phyloP scores from a whole-genome alignment of 2,329 filamentous ascomycete genomes.

The Exophiala sideris region DNA sequence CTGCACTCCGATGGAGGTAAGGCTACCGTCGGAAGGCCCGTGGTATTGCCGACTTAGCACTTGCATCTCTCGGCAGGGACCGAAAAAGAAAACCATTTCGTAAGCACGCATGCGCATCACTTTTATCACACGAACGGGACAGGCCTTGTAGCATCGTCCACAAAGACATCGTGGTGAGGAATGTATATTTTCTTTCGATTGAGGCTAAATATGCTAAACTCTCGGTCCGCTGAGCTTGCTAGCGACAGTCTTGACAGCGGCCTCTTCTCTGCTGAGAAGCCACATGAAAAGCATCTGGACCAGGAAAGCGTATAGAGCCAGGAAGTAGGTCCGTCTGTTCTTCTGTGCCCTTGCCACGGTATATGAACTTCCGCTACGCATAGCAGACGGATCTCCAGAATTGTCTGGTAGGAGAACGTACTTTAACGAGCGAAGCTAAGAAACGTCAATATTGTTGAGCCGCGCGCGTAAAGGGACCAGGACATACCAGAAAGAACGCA shows the following conservation, averaged over 20 bases:
- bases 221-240: constrained; percentile 20
- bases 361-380: constrained; percentile 56
- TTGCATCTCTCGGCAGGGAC: no score
- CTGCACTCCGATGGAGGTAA: no score
- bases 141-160: neutral
- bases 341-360: constrained; percentile 79
- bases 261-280: constrained; percentile 60
- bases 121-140: no score
- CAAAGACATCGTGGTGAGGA: neutral
- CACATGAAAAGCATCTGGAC: constrained; percentile 97
- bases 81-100: no score
- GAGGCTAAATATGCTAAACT: constrained; percentile 4
- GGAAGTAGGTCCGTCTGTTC: constrained; percentile 83
- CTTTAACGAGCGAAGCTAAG: constrained; percentile 83
- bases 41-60: no score
- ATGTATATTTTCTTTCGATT: neutral
- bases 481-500: constrained; percentile 83
- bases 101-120: no score
- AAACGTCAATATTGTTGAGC: neutral
- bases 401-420: constrained; percentile 92
- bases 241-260: constrained; percentile 32
- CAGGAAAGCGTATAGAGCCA: constrained; percentile 91
- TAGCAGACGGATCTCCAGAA: constrained; percentile 57
- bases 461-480: neutral
- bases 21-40: no score